Base-by-base conservation (phyloP, 441 rosid species). In the Melastoma candidum region DNA sequence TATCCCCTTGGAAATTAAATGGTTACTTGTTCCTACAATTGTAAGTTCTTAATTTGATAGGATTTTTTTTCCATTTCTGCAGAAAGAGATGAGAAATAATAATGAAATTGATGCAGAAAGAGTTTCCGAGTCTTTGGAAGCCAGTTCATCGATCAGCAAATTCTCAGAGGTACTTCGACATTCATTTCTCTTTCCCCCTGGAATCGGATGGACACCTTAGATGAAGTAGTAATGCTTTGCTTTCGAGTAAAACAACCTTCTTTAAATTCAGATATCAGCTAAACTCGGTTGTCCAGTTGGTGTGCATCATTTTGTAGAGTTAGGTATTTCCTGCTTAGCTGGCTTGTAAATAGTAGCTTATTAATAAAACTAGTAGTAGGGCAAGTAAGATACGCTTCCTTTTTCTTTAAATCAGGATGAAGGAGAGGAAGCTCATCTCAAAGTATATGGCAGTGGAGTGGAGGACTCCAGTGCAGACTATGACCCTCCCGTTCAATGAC, bases 71-170 rank as follows among this genome's bases (percentile, higher is more conserved):
- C 25, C 5, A 60, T 59, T 53, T 60, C 63, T 55, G 36, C 71
- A 84, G 60, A 81, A 74, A 32, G 83, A 76, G 49, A 75, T 49
- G 65, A 62, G 77, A 68, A 51, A 68, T 3, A 46, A 54, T 63
- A 72, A 77, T 69, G 68, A 60, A 45, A 65, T 76, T 56, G 72
- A 74, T 59, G 56, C 54, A 39, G 69, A 69, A 47, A 74, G 64
- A 44, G 51, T 62, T 36, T 50, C 54, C 64, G 48, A 56, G 63
- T 65, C 65, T 71, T 0, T 17, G 8, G 14, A 46, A 27, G 56
- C 49, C 0, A 12, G 29, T 26, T 12, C 11, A 2, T 17, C 44
- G 12, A 51, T 29, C 26, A 57, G 51, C 5, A 25, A 36, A 44
- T 13, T 26, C 17, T n/a, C 14, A 17, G 46, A 29, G 46, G 64